Base-by-base conservation (phyloP, 1,284 basidiomycete species). In the Mycosarcoma maydis region DNA sequence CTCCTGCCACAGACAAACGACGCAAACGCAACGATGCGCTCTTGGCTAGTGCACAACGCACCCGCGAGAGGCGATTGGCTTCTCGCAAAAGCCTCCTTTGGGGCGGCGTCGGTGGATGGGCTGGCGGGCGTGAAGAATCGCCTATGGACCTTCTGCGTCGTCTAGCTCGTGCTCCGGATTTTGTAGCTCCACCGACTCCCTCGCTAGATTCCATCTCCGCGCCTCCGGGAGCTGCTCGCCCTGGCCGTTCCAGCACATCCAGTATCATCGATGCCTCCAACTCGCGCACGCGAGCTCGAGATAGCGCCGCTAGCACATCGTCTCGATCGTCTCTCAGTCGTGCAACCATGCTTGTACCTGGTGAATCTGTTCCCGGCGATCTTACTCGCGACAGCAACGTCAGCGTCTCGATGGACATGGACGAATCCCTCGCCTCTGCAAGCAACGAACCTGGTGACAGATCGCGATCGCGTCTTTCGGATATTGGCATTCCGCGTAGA, bases 31-130 rank as follows among this genome's bases (percentile, higher is more conserved):
- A 72, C 41, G 64, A 72, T 34, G 55, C 59, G 13, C 51, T 72
- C 8, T 29, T 72, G 5, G 69, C 69, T 4, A 55, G 51, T 34
- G 69, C 69, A 4, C 68, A 72, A 26, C 49, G 62, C 10, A 55
- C 68, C 0, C 44, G 62, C 3, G 68, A 66, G 40, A 39, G 54
- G 20, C 47, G 55, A 7, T 34, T 41, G 13, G 43, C 60, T 1
- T 47, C 60, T 6, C 50, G 64, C 36, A 65, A 67, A 32, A 67
- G 62, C 26, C 24, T 65, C 19, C 55, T 58, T 19, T 72, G 69
- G 69, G 66, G 66, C 13, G 69, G 69, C 10, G 38, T 73, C 14
- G 66, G 60, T 22, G 66, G 66, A 17, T 73, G 71, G 71, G 71
- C 58, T 4, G 66, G 66, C 16, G 71, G 71, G 27, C 39, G 71